phyloP scores from a whole-genome alignment of 805 yeast genomes.

The Metschnikowia vanudenii region DNA sequence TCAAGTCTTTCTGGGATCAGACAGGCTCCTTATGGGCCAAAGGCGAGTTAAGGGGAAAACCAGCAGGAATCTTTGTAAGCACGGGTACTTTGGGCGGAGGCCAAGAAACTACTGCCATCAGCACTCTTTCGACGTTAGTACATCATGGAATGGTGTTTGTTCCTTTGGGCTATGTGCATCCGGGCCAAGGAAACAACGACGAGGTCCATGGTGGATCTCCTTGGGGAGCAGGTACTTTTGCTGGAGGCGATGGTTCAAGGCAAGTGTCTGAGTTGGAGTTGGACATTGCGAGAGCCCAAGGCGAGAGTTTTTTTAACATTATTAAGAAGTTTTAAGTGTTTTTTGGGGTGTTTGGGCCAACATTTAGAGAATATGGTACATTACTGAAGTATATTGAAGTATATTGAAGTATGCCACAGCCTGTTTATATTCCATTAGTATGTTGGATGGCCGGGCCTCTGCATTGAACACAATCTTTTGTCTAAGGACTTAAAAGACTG shows the following conservation, averaged over 20 bases:
- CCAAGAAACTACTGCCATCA: conserved; percentile 68
- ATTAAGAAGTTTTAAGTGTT: conserved; percentile 21
- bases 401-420: no score
- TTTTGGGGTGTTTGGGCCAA: no score
- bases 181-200: conserved; percentile 51
- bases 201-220: conserved; percentile 82
- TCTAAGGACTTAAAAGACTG: no score
- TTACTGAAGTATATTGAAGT: no score
- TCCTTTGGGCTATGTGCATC: conserved; percentile 74
- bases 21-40: conserved; percentile 76
- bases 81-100: conserved; percentile 80
- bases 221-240: conserved; percentile 84
- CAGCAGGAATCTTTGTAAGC: conserved; percentile 68
- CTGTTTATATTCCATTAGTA: no score
- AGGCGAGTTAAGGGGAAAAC: conserved; percentile 70
- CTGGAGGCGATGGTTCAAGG: conserved; percentile 76
- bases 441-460: no score
- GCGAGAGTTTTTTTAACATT: conserved; percentile 54
- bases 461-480: no score
- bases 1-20: conserved; percentile 70
- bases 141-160: conserved; percentile 79
- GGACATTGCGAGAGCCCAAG: conserved; percentile 66
- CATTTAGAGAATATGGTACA: no score
- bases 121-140: conserved; percentile 54
- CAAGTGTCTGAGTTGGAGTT: conserved; percentile 61